phyloP scores from a whole-genome alignment of 768 basidiomycete genomes.

The Suillus hirtellus region DNA sequence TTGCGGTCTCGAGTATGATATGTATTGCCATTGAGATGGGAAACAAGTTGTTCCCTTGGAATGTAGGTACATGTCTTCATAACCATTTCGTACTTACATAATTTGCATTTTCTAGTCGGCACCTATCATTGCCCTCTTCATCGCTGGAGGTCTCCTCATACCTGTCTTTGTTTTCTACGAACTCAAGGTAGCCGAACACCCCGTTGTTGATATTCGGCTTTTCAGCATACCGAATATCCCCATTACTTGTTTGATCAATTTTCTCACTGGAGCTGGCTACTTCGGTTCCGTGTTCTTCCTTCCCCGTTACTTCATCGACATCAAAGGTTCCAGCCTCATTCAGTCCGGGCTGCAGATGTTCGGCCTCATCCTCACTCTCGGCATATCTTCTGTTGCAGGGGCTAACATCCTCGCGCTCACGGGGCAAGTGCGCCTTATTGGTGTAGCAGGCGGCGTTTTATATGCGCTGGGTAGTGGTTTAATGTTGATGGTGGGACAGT shows the following conservation, averaged over 20 bases:
- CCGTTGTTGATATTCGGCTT: constrained; percentile 35
- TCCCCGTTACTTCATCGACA: constrained; percentile 40
- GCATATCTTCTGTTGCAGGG: constrained; percentile 35
- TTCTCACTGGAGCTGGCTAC: constrained; percentile 39
- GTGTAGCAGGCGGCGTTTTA: constrained; percentile 29
- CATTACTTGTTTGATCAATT: constrained; percentile 37
- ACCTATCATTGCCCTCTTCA: constrained; percentile 30
- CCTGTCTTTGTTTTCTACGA: constrained; percentile 37
- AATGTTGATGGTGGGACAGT: constrained; percentile 34
- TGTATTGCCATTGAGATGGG: constrained; percentile 41
- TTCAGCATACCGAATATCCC: constrained; percentile 37
- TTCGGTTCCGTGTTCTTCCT: constrained; percentile 39
- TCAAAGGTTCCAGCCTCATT: constrained; percentile 34
- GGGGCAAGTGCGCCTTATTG: constrained; percentile 33
- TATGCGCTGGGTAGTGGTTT: constrained; percentile 35
- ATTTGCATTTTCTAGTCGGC: constrained; percentile 23
- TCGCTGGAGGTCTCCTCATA: constrained; percentile 32
- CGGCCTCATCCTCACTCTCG: constrained; percentile 34
- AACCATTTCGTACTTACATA: background rate
- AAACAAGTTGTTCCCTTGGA: constrained; percentile 38
- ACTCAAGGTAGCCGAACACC: constrained; percentile 32
- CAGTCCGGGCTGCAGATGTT: constrained; percentile 37
- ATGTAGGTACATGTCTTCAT: constrained; percentile 21
- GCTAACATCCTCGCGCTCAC: constrained; percentile 35
- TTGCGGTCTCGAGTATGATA: constrained; percentile 37